Evolutionary conservation across 306 rosid genomes (phyloP), one percentile per base, ranked within the genome.

Genomic region (Alnus rubra): DNA sequence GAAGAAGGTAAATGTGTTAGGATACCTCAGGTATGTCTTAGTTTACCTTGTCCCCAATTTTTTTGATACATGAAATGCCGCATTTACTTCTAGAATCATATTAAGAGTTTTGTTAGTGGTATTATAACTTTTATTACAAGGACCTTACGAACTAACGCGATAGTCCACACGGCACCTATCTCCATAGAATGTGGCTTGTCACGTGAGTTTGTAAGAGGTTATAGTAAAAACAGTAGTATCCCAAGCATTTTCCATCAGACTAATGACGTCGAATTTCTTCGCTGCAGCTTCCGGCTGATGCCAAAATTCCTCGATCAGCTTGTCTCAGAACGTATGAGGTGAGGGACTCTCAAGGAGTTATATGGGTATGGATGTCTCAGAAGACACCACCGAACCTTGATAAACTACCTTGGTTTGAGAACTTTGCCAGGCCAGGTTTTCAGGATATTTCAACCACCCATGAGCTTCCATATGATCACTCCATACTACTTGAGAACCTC

Each of bases 331-430:
- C 94, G 54, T 95, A 93, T 2, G 93, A 91, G 74, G 91, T 90
- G 63, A 88, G 86, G 82, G 98, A 95, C 81, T 91, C 97, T 7
- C 99, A 95, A 80, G 99, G 99, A 55, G 97, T 95, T 49, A 82
- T 87, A 12, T 95, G 99, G 99, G 99, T 93, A 28, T 95, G 99
- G 99, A 91, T 95, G 98, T 92, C 98, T 44, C 88, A n/a, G 35
- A 86, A 82, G 78, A 84, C 91, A 49, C 88, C 96, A 63, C 91
- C 99, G 50, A 85, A 92, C 81, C 73, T 80, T 2, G 73, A 77
- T 37, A 95, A 88, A 48, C 33, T 93, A 13, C 99, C 98, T 11
- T 90, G 99, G 97, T 95, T 95, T 74, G 97, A 93, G 87, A 93
- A 93, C 81, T 91, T 95, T 15, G 94, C 88, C 9, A 85, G 91